Percentiles rank a stretch among this genome's conserved stretches.
These are phyloP conservation scores for Globisporangium parvum DNA, from an alignment of 352 stramenopile species.

Conservation along the genomic window DNA sequence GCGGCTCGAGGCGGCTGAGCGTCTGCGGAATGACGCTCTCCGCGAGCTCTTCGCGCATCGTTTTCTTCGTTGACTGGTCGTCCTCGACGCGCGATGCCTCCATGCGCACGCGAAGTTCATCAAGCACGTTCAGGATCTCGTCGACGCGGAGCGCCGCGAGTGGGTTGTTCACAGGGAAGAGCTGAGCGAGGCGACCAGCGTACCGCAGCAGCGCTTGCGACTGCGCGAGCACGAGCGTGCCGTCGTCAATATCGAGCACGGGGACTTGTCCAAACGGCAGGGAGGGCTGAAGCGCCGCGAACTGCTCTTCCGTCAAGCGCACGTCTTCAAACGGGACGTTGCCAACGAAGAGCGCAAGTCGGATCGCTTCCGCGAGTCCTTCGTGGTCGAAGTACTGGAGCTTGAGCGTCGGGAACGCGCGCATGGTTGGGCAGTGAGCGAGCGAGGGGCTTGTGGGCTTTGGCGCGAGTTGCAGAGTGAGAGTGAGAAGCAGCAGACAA, in stretches of 20 bases:
- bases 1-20: conserved; percentile 20
- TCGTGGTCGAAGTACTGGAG: conserved; percentile 50
- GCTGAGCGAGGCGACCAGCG: conserved; percentile 18
- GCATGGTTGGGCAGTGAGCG: conserved; percentile 15
- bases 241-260: conserved; percentile 34
- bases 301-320: conserved; percentile 27
- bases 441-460: conserved; percentile 13
- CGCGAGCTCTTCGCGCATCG: conserved; percentile 28
- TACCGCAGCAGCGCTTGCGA: conserved; percentile 27
- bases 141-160: conserved; percentile 24
- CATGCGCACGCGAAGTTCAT: conserved; percentile 21
- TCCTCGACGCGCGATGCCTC: conserved; percentile 20
- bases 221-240: conserved; percentile 21
- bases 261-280: conserved; percentile 44
- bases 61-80: conserved; percentile 25
- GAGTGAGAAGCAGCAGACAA: too few relatives aligned
- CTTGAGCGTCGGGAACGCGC: conserved; percentile 25
- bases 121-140: conserved; percentile 22
- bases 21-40: conserved; percentile 21
- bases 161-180: conserved; percentile 30
- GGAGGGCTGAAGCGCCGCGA: conserved; percentile 20
- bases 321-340: conserved; percentile 49
- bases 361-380: conserved; percentile 44
- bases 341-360: conserved; percentile 35
- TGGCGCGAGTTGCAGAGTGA: background rate